A percentile compares a stretch with the other conserved stretches of the same genome.
Evolutionary conservation across 1,284 basidiomycete species (phyloP).

Genomic region (Omphalotus olearius): DNA sequence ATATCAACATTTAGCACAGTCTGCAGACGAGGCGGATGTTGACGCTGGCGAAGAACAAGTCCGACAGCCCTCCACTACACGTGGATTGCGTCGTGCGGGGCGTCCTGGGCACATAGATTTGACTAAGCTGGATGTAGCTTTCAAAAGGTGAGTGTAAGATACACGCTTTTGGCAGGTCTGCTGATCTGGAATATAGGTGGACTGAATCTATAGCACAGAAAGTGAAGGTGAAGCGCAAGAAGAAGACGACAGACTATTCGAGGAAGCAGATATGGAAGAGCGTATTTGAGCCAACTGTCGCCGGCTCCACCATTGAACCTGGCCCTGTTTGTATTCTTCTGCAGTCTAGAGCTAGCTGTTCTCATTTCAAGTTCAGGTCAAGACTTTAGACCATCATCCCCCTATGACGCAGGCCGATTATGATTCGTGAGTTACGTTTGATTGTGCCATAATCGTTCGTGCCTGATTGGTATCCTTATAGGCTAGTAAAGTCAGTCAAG

Average conservation of each 20-base stretch:
- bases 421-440: constrained; percentile 46
- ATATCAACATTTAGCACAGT: constrained; percentile 66
- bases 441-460: background rate
- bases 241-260: constrained; percentile 52
- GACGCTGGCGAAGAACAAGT: constrained; percentile 34
- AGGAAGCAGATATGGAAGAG: constrained; percentile 73
- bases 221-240: constrained; percentile 71
- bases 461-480: constrained; percentile 22
- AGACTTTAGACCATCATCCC: constrained; percentile 73
- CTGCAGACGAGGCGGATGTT: constrained; percentile 52
- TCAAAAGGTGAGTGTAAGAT: constrained; percentile 56
- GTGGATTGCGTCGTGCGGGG: constrained; percentile 40
- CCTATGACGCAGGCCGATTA: constrained; percentile 73
- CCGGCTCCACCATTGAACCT: constrained; percentile 25
- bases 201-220: constrained; percentile 82
- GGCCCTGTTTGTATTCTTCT: constrained; percentile 32
- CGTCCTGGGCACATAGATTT: constrained; percentile 69
- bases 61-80: constrained; percentile 23
- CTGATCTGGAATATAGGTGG: constrained; percentile 46
- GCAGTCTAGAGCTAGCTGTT: background rate
- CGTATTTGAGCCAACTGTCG: constrained; percentile 65
- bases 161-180: constrained; percentile 2
- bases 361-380: constrained; percentile 32
- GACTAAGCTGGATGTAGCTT: constrained; percentile 72
- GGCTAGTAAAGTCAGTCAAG: constrained; percentile 62